A percentile compares a stretch with the other conserved stretches of the same genome.
Conservation (phyloP, 2,329 filamentous ascomycete species). For the Penicillium glabrum region DNA sequence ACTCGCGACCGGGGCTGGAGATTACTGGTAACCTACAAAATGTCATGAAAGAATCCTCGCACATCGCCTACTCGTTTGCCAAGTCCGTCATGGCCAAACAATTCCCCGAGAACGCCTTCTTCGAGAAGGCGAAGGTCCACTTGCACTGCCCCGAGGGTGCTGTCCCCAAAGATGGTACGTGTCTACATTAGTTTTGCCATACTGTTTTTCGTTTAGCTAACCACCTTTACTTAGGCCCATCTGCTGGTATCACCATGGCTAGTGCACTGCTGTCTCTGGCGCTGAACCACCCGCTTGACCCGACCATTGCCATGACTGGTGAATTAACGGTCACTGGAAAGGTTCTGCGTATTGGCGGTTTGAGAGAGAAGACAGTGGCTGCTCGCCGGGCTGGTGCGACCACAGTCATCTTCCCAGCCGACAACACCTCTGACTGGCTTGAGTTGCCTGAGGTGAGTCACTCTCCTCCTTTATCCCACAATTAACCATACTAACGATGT, state of each 20-base stretch:
- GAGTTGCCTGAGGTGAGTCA: conserved; percentile 87
- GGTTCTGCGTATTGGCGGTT: conserved; percentile 87
- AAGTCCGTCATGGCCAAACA: conserved; percentile 83
- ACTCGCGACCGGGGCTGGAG: conserved; percentile 76
- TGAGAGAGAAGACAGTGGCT: conserved; percentile 96
- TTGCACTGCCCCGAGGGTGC: conserved; percentile 96
- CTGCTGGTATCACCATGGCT: conserved; percentile 97
- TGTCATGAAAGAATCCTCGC: conserved; percentile 97
- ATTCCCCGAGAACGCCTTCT: conserved; percentile 90
- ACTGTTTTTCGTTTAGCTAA: neutral
- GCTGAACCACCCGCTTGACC: conserved; percentile 73
- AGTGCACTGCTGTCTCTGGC: conserved; percentile 85
- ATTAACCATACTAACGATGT: neutral
- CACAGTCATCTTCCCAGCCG: conserved; percentile 89
- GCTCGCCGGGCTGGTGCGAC: conserved; percentile 88
- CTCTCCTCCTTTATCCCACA: neutral
- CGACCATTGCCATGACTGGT: conserved; percentile 95
- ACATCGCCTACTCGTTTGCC: conserved; percentile 93
- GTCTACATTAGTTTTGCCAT: conserved; percentile 1
- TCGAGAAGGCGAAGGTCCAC: conserved; percentile 92
- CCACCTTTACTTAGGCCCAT: conserved; percentile 54
- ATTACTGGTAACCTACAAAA: conserved; percentile 92
- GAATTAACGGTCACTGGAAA: conserved; percentile 97
- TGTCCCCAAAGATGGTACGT: conserved; percentile 80
- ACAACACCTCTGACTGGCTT: conserved; percentile 96